Evolutionary conservation across 2,329 filamentous ascomycete species (phyloP).

Genomic region (Aspergillus pseudoglaucus): DNA sequence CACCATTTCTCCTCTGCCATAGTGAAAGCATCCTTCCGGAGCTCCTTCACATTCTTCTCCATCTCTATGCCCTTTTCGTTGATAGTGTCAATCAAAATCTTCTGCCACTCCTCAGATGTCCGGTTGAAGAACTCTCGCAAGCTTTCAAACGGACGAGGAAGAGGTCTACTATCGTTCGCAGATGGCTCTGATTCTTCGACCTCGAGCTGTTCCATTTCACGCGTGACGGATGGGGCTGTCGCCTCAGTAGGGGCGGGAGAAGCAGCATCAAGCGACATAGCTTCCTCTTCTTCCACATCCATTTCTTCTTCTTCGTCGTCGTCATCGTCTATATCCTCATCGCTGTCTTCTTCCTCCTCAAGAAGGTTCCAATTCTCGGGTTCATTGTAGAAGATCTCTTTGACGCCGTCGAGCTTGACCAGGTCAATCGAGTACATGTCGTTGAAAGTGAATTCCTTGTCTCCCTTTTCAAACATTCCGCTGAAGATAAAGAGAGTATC

Average conservation of each 20-base stretch:
- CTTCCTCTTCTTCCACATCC: conserved; percentile 42
- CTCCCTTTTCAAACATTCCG: conserved; percentile 90
- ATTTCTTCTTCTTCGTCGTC: conserved; percentile 39
- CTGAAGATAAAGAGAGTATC: conserved; percentile 92
- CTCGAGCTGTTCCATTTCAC: conserved; percentile 31
- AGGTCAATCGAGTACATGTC: conserved; percentile 90
- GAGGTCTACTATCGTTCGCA: conserved; percentile 68
- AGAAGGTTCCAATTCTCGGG: conserved; percentile 75
- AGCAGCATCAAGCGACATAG: conserved; percentile 35
- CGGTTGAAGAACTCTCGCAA: conserved; percentile 87
- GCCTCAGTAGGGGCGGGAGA: conserved; percentile 33
- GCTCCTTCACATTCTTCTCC: conserved; percentile 72
- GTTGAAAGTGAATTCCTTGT: conserved; percentile 91
- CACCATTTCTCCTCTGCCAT: conserved; percentile 97
- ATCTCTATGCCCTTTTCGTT: conserved; percentile 55
- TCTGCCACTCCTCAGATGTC: conserved; percentile 86
- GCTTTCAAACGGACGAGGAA: conserved; percentile 76
- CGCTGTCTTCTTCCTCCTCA: conserved; percentile 55
- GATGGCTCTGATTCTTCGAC: conserved; percentile 36
- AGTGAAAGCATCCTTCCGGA: conserved; percentile 84
- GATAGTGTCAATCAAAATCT: conserved; percentile 69
- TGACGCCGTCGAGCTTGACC: conserved; percentile 90
- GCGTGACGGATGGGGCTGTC: conserved; percentile 30
- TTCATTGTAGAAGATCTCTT: conserved; percentile 80
- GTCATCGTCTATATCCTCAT: conserved; percentile 39